A percentile compares a stretch with the other conserved stretches of the same genome.
These are phyloP conservation scores for Actinidia arguta DNA, from an alignment of 179 eudicot species.

Conservation along the genomic window DNA sequence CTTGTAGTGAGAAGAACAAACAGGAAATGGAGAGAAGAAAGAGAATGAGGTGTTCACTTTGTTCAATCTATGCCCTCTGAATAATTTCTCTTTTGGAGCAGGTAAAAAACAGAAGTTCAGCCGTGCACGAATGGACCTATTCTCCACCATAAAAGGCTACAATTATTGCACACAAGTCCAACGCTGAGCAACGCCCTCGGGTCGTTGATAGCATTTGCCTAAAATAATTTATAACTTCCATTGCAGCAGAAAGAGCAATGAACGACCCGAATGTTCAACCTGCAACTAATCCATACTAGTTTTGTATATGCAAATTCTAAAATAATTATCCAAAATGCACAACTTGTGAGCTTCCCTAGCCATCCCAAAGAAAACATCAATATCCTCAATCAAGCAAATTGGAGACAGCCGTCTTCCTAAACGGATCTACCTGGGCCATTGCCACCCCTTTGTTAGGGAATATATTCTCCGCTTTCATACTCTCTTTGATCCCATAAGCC, in stretches of 20 bases:
- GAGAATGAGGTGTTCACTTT: too few relatives aligned
- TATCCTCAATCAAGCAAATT: constrained; percentile 65
- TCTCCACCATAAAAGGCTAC: too few relatives aligned
- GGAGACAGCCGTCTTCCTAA: constrained; percentile 46
- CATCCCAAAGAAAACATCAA: background rate
- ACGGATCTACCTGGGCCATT: constrained; percentile 8
- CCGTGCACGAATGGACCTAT: too few relatives aligned
- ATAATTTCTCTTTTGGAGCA: too few relatives aligned
- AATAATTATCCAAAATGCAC: background rate
- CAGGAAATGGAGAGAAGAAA: too few relatives aligned
- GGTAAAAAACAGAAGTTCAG: too few relatives aligned
- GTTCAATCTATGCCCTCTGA: too few relatives aligned
- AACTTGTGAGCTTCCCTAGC: background rate
- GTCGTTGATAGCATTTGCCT: too few relatives aligned
- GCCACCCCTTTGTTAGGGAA: constrained; percentile 11
- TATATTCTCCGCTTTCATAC: constrained; percentile 25
- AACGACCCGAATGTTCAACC: background rate
- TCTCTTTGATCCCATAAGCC: constrained; percentile 21
- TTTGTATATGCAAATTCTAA: background rate
- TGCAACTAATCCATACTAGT: background rate
- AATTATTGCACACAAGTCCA: too few relatives aligned
- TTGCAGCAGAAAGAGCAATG: background rate
- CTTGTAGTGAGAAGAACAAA: too few relatives aligned
- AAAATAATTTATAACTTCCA: too few relatives aligned
- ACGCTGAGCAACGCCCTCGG: too few relatives aligned